Percentiles rank a stretch among this genome's conserved stretches.
Conservation (phyloP, 1,139 yeast species). For the Taphrina communis region DNA sequence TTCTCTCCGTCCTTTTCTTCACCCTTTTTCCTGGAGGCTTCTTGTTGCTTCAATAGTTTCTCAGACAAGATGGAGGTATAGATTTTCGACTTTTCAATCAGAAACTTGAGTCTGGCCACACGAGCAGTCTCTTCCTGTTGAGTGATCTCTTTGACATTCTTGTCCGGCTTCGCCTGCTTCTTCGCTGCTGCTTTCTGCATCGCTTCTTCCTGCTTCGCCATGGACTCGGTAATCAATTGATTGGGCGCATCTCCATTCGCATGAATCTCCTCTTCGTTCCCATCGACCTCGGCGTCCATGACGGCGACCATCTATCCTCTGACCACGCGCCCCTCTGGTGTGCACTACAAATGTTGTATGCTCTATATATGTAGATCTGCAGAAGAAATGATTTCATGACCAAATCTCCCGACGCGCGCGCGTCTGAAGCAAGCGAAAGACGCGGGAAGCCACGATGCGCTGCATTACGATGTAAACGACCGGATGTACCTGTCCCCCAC, state of each 20-base stretch:
- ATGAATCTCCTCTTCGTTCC: background rate
- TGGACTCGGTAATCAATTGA: conserved; percentile 24
- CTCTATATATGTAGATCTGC: too few relatives aligned
- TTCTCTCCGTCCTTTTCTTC: conserved; percentile 48
- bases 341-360: too few relatives aligned
- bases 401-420: background rate
- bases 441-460: background rate
- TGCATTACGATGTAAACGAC: conserved; percentile 8
- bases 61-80: conserved; percentile 84
- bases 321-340: background rate
- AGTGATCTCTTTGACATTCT: conserved; percentile 21
- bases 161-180: conserved; percentile 24
- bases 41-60: conserved; percentile 57
- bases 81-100: conserved; percentile 81
- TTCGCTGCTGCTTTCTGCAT: conserved; percentile 21
- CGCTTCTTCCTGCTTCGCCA: conserved; percentile 33
- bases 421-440: conserved; percentile 4
- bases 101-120: conserved; percentile 61
- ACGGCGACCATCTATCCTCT: background rate
- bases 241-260: conserved; percentile 6
- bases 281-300: background rate
- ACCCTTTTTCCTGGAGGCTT: conserved; percentile 53
- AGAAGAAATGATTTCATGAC: conserved; percentile 1
- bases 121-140: conserved; percentile 34
- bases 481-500: background rate